Evolutionary conservation across 2,329 filamentous ascomycete species (phyloP), one percentile per base, ranked within the genome.

Genomic region (Fulvia fulva): DNA sequence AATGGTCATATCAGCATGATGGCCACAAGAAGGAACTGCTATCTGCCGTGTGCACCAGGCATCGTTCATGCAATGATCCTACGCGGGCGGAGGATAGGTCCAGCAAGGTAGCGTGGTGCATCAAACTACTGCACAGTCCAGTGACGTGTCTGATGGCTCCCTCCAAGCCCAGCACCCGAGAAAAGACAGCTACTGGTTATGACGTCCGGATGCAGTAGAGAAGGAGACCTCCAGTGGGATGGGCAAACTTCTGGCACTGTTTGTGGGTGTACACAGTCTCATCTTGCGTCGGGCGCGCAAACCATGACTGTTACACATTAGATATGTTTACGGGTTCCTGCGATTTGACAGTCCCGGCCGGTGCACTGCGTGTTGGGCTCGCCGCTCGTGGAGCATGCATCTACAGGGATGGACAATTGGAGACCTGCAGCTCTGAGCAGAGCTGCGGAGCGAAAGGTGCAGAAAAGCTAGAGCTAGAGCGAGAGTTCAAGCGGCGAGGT

Each of bases 301-400:
- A 53, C 45, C 32, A 44, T 53, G 47, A 41, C 23, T 30, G 43
- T 57, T 41, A 51, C 47, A 56, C 47, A 55, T 54, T 45, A 54
- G 32, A 53, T 53, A 34, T n/a, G 12, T 32, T 1, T 32, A 32
- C 64, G 64, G 64, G 63, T 65, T 65, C 64, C 64, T 66, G 59
- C 63, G 43, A 57, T 56, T 60, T 62, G 61, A 65, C 59, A 61
- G 52, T 59, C 63, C 60, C 60, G 50, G 50, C 51, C 44, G 57
- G 56, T 61, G 56, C 59, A 59, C 52, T 32, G 25, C 41, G 23
- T 56, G 54, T 51, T 56, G 45, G 37, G 55, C 25, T 50, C 26
- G 55, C 9, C n/a, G n/a, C n/a, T n/a, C n/a, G n/a, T n/a, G n/a
- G 14, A 22, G n/a, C 53, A 55, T 47, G 53, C 53, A 47, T 26